phyloP scores from a whole-genome alignment of 83 land plant species.

The Thuja plicata region DNA sequence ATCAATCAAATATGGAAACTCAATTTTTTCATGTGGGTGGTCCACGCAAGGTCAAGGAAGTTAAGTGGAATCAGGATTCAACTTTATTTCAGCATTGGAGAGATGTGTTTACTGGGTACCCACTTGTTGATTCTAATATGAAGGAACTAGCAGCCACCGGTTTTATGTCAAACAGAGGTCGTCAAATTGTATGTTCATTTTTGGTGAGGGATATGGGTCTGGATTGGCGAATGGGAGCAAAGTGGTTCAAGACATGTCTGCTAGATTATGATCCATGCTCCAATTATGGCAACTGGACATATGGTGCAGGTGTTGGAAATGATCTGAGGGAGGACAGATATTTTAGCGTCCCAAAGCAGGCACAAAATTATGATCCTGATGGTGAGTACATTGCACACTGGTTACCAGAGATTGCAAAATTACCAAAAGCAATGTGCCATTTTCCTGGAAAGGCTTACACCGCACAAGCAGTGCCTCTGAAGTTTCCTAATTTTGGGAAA shows the following conservation, averaged over 20 bases:
- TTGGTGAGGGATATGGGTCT: slow-evolving; percentile 97
- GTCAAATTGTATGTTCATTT: slow-evolving; percentile 99
- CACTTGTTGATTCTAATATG: slow-evolving; percentile 97
- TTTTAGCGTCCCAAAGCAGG: slow-evolving; percentile 98
- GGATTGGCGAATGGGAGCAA: slow-evolving; percentile 99
- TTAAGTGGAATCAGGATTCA: slow-evolving; percentile 77
- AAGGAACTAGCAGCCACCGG: slow-evolving; percentile 89
- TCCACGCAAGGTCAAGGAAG: slow-evolving; percentile 66
- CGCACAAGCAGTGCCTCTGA: slow-evolving; percentile 81
- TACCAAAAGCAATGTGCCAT: slow-evolving; percentile 63
- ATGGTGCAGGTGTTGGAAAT: slow-evolving; percentile 99
- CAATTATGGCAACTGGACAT: slow-evolving; percentile 99
- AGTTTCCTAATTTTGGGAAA: slow-evolving; percentile 22
- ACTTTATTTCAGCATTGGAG: slow-evolving; percentile 77
- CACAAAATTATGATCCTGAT: slow-evolving; percentile 90
- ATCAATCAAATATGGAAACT: slow-evolving; percentile 88
- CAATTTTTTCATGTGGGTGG: slow-evolving; percentile 97
- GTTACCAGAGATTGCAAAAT: slow-evolving; percentile 69
- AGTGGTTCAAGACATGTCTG: slow-evolving; percentile 98
- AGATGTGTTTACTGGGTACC: slow-evolving; percentile 95
- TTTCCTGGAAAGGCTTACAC: slow-evolving; percentile 80
- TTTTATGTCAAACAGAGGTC: slow-evolving; percentile 98
- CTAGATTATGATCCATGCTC: slow-evolving; percentile 99
- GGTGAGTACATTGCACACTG: slow-evolving; percentile 91
- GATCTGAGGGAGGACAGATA: slow-evolving; percentile 99